Base-by-base conservation (phyloP, 441 rosid genomes). In the Gossypium trilobum region DNA sequence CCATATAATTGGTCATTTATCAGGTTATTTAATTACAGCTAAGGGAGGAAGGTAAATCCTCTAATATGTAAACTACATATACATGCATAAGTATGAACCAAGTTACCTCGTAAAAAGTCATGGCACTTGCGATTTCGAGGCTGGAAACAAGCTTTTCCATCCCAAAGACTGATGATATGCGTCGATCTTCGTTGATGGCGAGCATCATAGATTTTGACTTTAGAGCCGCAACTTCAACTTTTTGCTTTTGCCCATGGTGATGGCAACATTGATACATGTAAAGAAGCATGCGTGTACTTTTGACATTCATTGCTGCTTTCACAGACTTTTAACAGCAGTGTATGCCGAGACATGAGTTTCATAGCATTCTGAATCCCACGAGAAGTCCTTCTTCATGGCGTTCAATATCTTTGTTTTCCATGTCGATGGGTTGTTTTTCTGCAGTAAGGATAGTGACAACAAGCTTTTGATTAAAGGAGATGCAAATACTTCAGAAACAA, bases 261-360 rank as follows among this genome's bases (percentile, higher is more conserved):
- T 39, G 52, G 29, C 6, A 55, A 7, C 19, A 2, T 23, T n/a
- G 73, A 17, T 56, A 4, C n/a, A 42, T 8, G 17, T 46, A 42
- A 7, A 16, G 5, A 62, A 20, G 25, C 8, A 11, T 39, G 71
- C 36, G 10, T 46, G 16, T 71, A 77, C 61, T 57, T 14, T 14
- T 51, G 3, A 22, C 17, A 68, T 48, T 50, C 48, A 33, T 14
- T 56, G 60, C 63, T 3, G 73, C 76, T 52, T 75, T 87, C 78
- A 91, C 74, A 91, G 11, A 14, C 72, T 82, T 77, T 85, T 82
- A 39, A 85, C 51, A 42, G 82, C 80, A 5, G 77, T 63, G 73
- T 89, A 91, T 19, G 90, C 91, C 52, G 90, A 88, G 78, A 88
- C 61, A 73, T 89, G 95, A 73, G 85, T 29, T 46, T 88, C 85